Percentiles rank a stretch among this genome's conserved stretches.
Evolutionary conservation across 805 yeast species (phyloP).

Genomic region (Kodamaea hsintzibuensis): DNA sequence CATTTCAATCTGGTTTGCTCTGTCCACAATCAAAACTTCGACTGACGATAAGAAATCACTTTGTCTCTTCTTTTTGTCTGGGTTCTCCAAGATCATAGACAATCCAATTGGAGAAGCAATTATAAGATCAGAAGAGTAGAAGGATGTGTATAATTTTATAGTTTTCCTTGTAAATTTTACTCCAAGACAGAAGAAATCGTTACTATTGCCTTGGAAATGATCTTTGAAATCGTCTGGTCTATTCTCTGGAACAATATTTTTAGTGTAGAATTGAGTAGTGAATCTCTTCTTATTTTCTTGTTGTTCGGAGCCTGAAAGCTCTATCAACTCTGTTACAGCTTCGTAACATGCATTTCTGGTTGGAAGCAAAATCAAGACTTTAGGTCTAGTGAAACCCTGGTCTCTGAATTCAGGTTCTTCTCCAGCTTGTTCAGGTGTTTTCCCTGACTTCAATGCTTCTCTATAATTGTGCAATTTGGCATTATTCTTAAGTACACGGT

Average conservation of each 20-base stretch:
- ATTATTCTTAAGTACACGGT: constrained; percentile 76
- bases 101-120: constrained; percentile 92
- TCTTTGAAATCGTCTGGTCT: constrained; percentile 85
- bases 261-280: constrained; percentile 63
- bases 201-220: constrained; percentile 83
- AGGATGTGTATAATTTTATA: constrained; percentile 77
- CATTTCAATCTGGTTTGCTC: constrained; percentile 82
- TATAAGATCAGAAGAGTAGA: constrained; percentile 81
- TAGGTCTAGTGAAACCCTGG: constrained; percentile 95
- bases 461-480: constrained; percentile 49
- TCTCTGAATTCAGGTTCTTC: constrained; percentile 71
- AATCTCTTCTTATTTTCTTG: constrained; percentile 82
- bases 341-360: constrained; percentile 77
- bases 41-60: constrained; percentile 86
- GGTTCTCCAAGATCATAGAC: constrained; percentile 67
- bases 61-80: constrained; percentile 55
- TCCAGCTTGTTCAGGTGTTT: constrained; percentile 33
- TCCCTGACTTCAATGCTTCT: constrained; percentile 39
- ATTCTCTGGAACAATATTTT: constrained; percentile 45
- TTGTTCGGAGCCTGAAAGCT: constrained; percentile 66
- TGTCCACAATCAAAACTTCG: constrained; percentile 78
- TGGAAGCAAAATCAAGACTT: constrained; percentile 78
- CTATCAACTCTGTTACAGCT: constrained; percentile 60
- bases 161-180: constrained; percentile 86
- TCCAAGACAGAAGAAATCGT: constrained; percentile 92